Evolutionary conservation across 306 rosid genomes (phyloP).

Genomic region (Prunus kanzakura): DNA sequence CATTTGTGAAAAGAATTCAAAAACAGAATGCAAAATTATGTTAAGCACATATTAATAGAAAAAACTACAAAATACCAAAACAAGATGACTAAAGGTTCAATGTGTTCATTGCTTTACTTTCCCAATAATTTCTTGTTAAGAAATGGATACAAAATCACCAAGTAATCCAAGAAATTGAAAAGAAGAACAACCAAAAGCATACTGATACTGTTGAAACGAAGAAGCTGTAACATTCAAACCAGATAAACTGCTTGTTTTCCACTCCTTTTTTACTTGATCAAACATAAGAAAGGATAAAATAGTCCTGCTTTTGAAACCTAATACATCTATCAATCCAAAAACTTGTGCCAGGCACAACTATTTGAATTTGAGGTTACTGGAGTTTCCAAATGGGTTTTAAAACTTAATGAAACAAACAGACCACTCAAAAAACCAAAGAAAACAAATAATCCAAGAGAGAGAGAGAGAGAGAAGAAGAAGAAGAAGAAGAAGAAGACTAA

Average conservation of each 20-base stretch:
- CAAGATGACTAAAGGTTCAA: neutral
- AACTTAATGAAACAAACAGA: neutral
- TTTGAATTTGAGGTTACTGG: neutral
- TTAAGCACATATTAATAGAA: neutral
- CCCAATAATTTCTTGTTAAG: neutral
- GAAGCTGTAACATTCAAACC: neutral
- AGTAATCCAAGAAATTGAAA: neutral
- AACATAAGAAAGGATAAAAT: neutral
- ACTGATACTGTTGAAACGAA: neutral
- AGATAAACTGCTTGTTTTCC: neutral
- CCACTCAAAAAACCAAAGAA: neutral
- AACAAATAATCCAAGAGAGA: neutral
- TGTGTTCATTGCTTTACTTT: neutral
- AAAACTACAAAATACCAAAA: neutral
- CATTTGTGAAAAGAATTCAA: too few relatives aligned
- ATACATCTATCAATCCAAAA: neutral
- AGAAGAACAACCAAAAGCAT: neutral
- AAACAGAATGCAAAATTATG: neutral
- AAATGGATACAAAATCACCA: neutral
- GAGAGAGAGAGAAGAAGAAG: neutral
- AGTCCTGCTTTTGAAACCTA: neutral
- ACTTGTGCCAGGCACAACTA: neutral
- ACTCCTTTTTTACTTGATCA: neutral
- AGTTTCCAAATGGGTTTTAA: neutral
- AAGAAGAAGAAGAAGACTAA: conserved; percentile 31